Evolutionary conservation across 805 yeast genomes (phyloP), one percentile per base, ranked within the genome.

Genomic region (Sporopachydermia lactativora): DNA sequence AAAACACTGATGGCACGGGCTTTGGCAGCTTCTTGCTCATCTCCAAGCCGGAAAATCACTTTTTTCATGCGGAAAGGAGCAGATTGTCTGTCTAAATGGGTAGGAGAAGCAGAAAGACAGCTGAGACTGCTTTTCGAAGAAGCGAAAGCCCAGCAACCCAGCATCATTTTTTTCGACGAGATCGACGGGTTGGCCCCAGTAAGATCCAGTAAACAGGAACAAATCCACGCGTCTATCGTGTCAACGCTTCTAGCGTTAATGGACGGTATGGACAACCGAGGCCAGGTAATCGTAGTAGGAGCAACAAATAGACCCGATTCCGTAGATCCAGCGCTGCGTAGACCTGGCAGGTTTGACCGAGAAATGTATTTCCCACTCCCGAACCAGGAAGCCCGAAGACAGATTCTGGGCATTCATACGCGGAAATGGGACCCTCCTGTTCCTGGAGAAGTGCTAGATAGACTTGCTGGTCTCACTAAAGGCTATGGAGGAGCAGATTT

Each of bases 241-340:
- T 86, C 96, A 3, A 92, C 98, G 0, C 63, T 92, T 52, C 70
- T 92, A 47, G 97, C 98, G 0, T 64, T 92, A 40, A 92, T 92
- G 98, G 98, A 92, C 59, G 98, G 98, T 51, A 92, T 92, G 97
- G 97, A 89, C 57, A 86, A 86, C 50, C 75, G 97, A 56, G 98
- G 98, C 4, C 97, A 92, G 56, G 97, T 92, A 15, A 89, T 92
- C 47, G 96, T 92, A 2, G 88, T 92, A 50, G 98, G 98, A 44
- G 98, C 98, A 1, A 92, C 98, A 0, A 92, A 92, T 60, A 68
- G 98, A 53, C 98, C 98, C 0, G 97, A 92, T 60, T 82, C 96
- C 0, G 83, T 92, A n/a, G 98, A 92, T 59, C 96, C 98, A 1
- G 98, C 98, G 0, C 66, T 92, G 43, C 72, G 98, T 53, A 72